Evolutionary conservation across 176 grass and related monocot genomes (phyloP), one percentile per base, ranked within the genome.

Genomic region (Cenchrus purpureus): DNA sequence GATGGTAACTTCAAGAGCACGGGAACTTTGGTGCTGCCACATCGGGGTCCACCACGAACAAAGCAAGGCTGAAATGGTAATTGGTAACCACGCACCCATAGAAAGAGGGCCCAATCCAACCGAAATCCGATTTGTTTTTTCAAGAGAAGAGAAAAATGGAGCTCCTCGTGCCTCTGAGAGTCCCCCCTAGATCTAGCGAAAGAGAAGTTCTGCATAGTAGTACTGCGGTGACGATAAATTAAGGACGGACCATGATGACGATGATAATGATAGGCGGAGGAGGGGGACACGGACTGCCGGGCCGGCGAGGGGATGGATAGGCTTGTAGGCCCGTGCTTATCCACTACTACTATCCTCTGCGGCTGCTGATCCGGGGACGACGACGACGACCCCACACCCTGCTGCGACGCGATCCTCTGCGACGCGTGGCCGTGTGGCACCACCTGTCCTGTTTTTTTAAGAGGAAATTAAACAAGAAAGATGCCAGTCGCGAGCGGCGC

Each of bases 281-380:
- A 11, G 29, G 12, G n/a, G 61, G 71, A 32, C 71, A 52, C 22
- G 22, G 22, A 25, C 22, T 25, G 49, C 0, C 46, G 50, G 73
- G 29, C 32, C 43, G 17, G 11, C 7, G 55, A 8, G 65, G 51
- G 34, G 22, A 45, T 8, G 58, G 68, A 61, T 31, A 54, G 48
- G 7, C 48, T 5, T 83, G 88, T 65, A 71, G 78, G 83, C 8
- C 56, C 88, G 72, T 65, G 88, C 88, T 86, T 90, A 90, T 82
- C 88, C 83, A 72, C 45, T 72, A 28, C 88, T 78, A 72, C 45
- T 72, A 28, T 12, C 70, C 70, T 40, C 78, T 1, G 0, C 42
- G 20, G 9, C 8, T 1, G 9, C 31, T 61, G 17, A 3, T 51
- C 22, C 29, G 8, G 53, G 28, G 65, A 40, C 37, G 37, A 40